phyloP scores from a whole-genome alignment of 2,329 filamentous ascomycete genomes.

The Rutstroemia sp. region DNA sequence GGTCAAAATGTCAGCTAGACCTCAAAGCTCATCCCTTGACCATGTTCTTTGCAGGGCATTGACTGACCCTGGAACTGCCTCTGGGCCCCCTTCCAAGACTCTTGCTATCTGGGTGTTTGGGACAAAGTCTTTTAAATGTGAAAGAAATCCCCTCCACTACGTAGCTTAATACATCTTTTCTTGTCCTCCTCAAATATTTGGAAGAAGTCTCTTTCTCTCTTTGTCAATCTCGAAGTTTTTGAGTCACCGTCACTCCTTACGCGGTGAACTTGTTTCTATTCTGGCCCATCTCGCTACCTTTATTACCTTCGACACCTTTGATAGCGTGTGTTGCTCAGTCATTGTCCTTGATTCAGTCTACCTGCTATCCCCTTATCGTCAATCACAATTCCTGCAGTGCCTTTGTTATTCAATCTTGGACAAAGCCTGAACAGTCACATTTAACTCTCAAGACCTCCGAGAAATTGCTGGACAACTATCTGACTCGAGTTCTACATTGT shows the following conservation, averaged over 20 bases:
- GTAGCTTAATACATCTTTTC: slow-evolving; percentile 7
- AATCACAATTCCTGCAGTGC: not conserved
- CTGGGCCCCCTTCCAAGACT: not conserved
- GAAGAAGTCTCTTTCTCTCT: not conserved
- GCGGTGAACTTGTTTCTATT: slow-evolving; percentile 16
- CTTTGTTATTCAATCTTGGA: not conserved
- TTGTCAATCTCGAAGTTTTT: not conserved
- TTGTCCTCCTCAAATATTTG: not conserved
- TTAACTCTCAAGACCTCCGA: not conserved
- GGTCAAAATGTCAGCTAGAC: not conserved
- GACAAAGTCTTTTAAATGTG: not conserved
- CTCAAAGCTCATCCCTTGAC: not conserved
- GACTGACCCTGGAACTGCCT: not conserved
- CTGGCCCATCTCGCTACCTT: not conserved
- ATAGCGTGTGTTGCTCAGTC: not conserved
- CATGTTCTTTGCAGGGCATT: not conserved
- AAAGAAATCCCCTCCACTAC: not conserved
- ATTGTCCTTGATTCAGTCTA: not conserved
- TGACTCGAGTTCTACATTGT: not conserved
- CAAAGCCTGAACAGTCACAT: not conserved
- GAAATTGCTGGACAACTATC: not conserved
- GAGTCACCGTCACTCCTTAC: slow-evolving; percentile 29
- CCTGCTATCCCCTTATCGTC: not conserved
- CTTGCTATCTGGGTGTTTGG: not conserved
- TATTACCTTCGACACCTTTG: not conserved